Percentiles rank a stretch among this genome's conserved stretches.
Evolutionary conservation across 2,329 filamentous ascomycete species (phyloP).

Genomic region (Paraconiothyrium sp.): DNA sequence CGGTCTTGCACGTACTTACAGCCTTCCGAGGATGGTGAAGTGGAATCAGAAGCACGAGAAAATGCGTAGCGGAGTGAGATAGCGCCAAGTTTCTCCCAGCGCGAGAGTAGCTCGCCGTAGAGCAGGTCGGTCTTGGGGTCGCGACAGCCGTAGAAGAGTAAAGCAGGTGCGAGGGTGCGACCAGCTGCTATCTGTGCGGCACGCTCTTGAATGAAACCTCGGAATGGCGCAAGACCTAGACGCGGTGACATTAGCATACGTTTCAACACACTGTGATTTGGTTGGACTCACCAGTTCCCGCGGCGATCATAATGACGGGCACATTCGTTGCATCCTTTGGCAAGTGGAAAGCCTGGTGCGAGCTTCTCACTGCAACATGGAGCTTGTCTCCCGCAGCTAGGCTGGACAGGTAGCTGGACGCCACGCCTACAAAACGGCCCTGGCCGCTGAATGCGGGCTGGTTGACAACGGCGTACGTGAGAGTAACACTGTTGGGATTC

Average conservation of each 20-base stretch:
- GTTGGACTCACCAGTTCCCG: constrained; percentile 40
- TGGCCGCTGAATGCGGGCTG: constrained; percentile 59
- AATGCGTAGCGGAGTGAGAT: constrained; percentile 71
- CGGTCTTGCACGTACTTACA: constrained; percentile 65
- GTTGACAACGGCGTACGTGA: constrained; percentile 75
- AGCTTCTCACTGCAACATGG: constrained; percentile 54
- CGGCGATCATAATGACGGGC: constrained; percentile 54
- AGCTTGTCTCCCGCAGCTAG: constrained; percentile 54
- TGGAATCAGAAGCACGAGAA: constrained; percentile 52
- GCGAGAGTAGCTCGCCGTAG: constrained; percentile 66
- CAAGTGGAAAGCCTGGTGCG: constrained; percentile 55
- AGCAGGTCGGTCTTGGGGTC: constrained; percentile 65
- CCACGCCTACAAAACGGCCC: constrained; percentile 56
- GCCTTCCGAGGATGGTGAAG: constrained; percentile 45
- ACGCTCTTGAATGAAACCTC: constrained; percentile 54
- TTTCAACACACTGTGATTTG: background rate
- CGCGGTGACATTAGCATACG: constrained; percentile 37
- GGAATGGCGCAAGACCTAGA: constrained; percentile 55
- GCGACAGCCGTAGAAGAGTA: constrained; percentile 74
- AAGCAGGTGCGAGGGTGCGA: constrained; percentile 64
- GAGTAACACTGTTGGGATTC: constrained; percentile 65
- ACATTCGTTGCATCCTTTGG: constrained; percentile 52
- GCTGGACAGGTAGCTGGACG: constrained; percentile 53
- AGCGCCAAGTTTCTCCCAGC: constrained; percentile 69
- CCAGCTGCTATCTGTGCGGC: constrained; percentile 58